A percentile compares a stretch with the other conserved stretches of the same genome.
phyloP scores from a whole-genome alignment of 495 filamentous ascomycete species.

The Penicillium manginii region DNA sequence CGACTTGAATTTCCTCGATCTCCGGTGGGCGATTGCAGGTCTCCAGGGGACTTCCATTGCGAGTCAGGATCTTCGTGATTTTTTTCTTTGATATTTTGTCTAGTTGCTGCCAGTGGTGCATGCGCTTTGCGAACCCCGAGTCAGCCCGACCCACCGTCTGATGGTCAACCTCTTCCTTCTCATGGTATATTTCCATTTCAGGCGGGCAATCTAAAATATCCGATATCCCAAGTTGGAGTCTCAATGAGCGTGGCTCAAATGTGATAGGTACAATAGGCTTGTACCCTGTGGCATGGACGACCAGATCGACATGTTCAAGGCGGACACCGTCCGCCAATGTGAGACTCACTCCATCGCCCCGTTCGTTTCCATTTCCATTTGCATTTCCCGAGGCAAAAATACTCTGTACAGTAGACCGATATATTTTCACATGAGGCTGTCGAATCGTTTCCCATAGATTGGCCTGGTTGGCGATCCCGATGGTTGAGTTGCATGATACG shows the following conservation, averaged over 20 bases:
- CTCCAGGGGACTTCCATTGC: slow-evolving; percentile 10
- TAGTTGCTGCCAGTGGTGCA: slow-evolving; percentile 21
- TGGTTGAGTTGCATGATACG: slow-evolving; percentile 28
- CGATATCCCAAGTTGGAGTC: slow-evolving; percentile 25
- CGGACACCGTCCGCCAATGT: slow-evolving; percentile 15
- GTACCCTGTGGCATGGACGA: slow-evolving; percentile 52
- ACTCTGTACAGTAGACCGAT: slow-evolving; percentile 25
- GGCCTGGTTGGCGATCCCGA: slow-evolving; percentile 37
- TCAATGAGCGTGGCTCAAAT: slow-evolving; percentile 37
- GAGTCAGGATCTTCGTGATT: slow-evolving; percentile 14
- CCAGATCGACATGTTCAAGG: slow-evolving; percentile 47
- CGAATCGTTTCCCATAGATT: slow-evolving; percentile 39
- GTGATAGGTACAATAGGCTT: slow-evolving; percentile 65
- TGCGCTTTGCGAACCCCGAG: neutral
- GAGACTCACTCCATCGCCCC: slow-evolving; percentile 4
- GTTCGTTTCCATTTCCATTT: neutral
- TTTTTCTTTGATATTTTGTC: slow-evolving; percentile 16
- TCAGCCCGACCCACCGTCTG: slow-evolving; percentile 7
- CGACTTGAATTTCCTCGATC: slow-evolving; percentile 21
- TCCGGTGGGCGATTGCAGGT: slow-evolving; percentile 18
- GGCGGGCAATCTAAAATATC: neutral
- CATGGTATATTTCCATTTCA: neutral
- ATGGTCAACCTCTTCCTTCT: neutral
- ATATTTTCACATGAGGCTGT: slow-evolving; percentile 28
- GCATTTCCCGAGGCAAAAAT: slow-evolving; percentile 6